Base-by-base conservation (phyloP, 2,329 filamentous ascomycete species). In the Zasmidium cellare region DNA sequence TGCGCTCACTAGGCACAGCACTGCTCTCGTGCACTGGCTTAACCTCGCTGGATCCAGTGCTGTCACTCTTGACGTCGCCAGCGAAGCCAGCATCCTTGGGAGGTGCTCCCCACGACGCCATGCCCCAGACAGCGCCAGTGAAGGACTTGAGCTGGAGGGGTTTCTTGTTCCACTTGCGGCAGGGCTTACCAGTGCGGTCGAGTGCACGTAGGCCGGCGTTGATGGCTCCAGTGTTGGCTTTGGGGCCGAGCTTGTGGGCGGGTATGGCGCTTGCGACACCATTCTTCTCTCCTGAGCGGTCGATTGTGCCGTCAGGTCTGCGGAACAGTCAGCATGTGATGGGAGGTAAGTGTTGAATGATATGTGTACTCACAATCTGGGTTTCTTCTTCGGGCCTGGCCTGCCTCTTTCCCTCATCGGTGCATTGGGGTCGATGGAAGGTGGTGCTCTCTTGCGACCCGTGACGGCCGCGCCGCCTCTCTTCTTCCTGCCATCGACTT, bases 371-470 rank as follows among this genome's bases (percentile, higher is more conserved):
- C 88, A 97, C 93, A 96, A 78, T 82, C 89, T 87, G 65, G 90
- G 87, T 80, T 96, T 96, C 85, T 97, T 96, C 84, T 97, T 97
- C 0, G 93, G 93, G 6, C 93, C 93, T 6, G 94, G 93, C 79
- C 96, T 96, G 72, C 89, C 89, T 72, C 68, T 55, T 57, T 72
- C 70, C 24, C 65, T 61, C 54, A 65, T 65, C 9, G 68, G 67
- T 14, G 65, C 67, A 52, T 69, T 68, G 18, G 69, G 69, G 63
- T 92, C 90, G 69, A 78, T 72, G 38, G 67, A 67, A 3, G 72
- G 69, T 23, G 71, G 69, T 58, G 72, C 70, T 48, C 70, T 62
- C 61, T 72, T 72, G n/a, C 67, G 61, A n/a, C 67, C 69, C 25
- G 56, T 52, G 28, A 54, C 57, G 18, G 63, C 58, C 45, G 62